These are phyloP conservation scores for Hypoxylon trugodes DNA, from an alignment of 495 filamentous ascomycete species.

Conservation along the genomic window DNA sequence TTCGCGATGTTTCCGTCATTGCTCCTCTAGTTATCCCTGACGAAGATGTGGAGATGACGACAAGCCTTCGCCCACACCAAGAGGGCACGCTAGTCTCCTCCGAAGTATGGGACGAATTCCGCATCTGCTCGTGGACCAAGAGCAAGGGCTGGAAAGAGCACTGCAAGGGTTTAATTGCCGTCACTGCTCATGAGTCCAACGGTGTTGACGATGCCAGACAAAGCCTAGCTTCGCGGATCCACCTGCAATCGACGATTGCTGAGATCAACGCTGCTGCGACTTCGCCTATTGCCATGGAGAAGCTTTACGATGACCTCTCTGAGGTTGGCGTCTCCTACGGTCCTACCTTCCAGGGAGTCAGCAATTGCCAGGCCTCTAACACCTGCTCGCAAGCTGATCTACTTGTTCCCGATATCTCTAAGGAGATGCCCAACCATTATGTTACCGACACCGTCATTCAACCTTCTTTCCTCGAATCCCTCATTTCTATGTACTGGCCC, in stretches of 20 bases:
- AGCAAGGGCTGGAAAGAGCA: slow-evolving; percentile 58
- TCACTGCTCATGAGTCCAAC: slow-evolving; percentile 45
- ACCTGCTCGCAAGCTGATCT: slow-evolving; percentile 53
- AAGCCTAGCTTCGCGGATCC: slow-evolving; percentile 38
- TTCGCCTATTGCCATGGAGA: slow-evolving; percentile 34
- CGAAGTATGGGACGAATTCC: slow-evolving; percentile 56
- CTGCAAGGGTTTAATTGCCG: slow-evolving; percentile 54
- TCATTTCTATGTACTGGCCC: slow-evolving; percentile 58
- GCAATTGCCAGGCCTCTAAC: slow-evolving; percentile 51
- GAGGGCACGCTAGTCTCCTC: slow-evolving; percentile 47
- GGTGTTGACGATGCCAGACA: slow-evolving; percentile 48
- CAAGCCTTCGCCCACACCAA: slow-evolving; percentile 51
- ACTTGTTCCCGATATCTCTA: slow-evolving; percentile 57
- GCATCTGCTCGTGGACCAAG: slow-evolving; percentile 55
- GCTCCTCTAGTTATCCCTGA: slow-evolving; percentile 59
- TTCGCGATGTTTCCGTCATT: slow-evolving; percentile 53
- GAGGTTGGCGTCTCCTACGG: slow-evolving; percentile 55
- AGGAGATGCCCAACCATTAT: slow-evolving; percentile 59
- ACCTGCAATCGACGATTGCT: slow-evolving; percentile 39
- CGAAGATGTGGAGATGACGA: slow-evolving; percentile 56
- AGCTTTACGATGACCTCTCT: slow-evolving; percentile 50
- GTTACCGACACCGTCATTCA: slow-evolving; percentile 58
- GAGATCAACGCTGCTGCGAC: slow-evolving; percentile 35
- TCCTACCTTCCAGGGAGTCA: slow-evolving; percentile 55
- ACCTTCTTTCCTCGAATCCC: slow-evolving; percentile 61